These are phyloP conservation scores for Wallacemonas sp. DNA, from an alignment of 208 protist genomes.

Conservation along the genomic window DNA sequence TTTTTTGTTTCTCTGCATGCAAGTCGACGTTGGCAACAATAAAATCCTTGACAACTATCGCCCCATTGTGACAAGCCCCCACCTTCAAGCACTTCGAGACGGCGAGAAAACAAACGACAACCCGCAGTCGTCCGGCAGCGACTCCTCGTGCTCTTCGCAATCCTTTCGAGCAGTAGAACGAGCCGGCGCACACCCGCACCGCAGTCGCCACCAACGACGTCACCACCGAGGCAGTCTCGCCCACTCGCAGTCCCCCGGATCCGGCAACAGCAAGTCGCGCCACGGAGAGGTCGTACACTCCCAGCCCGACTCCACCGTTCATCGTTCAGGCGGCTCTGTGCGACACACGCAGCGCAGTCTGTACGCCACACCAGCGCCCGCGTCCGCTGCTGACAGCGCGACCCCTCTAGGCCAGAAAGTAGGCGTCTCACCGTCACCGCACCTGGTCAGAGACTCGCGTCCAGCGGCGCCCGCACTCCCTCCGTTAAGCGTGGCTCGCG, in stretches of 20 bases:
- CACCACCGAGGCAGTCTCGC: neutral
- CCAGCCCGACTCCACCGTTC: neutral
- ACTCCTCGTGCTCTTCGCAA: neutral
- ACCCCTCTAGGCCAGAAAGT: neutral
- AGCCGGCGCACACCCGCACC: neutral
- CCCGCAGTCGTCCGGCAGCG: neutral
- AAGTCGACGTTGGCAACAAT: constrained; percentile 58
- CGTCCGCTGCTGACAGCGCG: neutral
- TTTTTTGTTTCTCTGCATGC: constrained; percentile 20
- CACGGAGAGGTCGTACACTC: neutral
- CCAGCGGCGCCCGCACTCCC: neutral
- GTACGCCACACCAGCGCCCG: neutral
- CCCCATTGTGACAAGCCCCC: constrained; percentile 29
- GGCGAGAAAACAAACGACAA: neutral
- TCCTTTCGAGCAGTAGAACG: neutral
- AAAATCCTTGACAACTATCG: constrained; percentile 32
- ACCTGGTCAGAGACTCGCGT: neutral
- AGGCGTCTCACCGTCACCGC: too few species aligned
- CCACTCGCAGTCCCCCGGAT: constrained; percentile 1
- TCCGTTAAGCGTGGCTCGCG: neutral
- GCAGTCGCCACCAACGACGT: neutral
- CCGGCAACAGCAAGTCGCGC: neutral
- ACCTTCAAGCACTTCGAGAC: constrained; percentile 9
- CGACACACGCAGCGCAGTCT: neutral
- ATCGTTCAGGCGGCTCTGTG: neutral